Evolutionary conservation across 129 eudicot species (phyloP).

Genomic region (Ambrosia trifida): DNA sequence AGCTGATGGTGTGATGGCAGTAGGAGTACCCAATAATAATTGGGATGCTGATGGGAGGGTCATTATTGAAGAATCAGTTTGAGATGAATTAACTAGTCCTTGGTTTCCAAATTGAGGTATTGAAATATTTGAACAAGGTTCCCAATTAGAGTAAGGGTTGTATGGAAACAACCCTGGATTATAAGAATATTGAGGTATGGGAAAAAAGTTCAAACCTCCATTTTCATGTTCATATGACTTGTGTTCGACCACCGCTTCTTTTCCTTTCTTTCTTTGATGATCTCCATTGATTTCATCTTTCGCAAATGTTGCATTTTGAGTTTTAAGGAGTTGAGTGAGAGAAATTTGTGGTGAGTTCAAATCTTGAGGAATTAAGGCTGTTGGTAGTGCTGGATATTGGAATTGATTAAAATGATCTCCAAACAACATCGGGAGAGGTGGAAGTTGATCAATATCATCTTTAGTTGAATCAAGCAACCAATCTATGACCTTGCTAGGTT

Average conservation of each 20-base stretch:
- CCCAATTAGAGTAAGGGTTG: conserved; percentile 65
- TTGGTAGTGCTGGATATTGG: conserved; percentile 23
- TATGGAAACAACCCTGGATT: conserved; percentile 43
- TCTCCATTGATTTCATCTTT: conserved; percentile 37
- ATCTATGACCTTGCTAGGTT: conserved; percentile 95
- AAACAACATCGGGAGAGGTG: conserved; percentile 72
- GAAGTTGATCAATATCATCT: conserved; percentile 78
- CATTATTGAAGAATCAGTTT: conserved; percentile 35
- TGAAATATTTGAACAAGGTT: conserved; percentile 62
- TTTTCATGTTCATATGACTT: conserved; percentile 41
- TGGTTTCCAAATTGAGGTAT: conserved; percentile 64
- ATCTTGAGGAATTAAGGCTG: conserved; percentile 37
- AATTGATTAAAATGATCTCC: conserved; percentile 46
- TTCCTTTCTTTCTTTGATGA: conserved; percentile 44
- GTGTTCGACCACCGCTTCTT: conserved; percentile 36
- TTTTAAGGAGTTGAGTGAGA: conserved; percentile 40
- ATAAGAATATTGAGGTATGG: conserved; percentile 46
- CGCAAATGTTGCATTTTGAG: conserved; percentile 32
- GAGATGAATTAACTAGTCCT: conserved; percentile 46
- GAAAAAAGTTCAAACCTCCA: conserved; percentile 69
- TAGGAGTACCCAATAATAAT: conserved; percentile 45
- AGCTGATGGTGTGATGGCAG: conserved; percentile 41
- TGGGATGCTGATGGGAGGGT: conserved; percentile 52
- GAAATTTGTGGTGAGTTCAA: conserved; percentile 46
- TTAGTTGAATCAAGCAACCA: conserved; percentile 82